phyloP scores from a whole-genome alignment of 2,329 filamentous ascomycete species.

The Cyphellophora attinorum region DNA sequence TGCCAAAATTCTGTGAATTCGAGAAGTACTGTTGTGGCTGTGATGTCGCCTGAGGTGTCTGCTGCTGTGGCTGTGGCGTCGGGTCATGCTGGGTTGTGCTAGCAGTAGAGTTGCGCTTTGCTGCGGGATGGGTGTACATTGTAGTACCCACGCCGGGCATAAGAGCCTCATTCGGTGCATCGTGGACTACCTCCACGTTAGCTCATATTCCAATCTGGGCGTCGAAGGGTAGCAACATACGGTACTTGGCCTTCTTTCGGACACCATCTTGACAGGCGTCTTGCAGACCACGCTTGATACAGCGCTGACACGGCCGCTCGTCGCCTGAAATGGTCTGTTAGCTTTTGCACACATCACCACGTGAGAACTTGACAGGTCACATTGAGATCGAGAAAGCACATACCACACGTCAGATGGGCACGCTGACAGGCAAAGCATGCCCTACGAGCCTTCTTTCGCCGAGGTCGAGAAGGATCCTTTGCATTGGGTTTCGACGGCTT shows the following conservation, averaged over 20 bases:
- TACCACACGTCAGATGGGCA: conserved; percentile 96
- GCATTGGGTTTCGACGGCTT: conserved; percentile 46
- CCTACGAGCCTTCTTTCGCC: conserved; percentile 89
- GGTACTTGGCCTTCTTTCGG: conserved; percentile 97
- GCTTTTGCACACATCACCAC: conserved; percentile 9
- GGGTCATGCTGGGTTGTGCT: conserved; percentile 21
- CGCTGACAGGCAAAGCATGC: conserved; percentile 96
- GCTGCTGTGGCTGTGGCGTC: conserved; percentile 21
- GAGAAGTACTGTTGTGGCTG: conserved; percentile 34
- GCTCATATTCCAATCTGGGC: too few species aligned
- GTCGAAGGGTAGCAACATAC: too few species aligned
- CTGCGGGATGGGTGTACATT: conserved; percentile 41
- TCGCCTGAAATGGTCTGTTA: conserved; percentile 55
- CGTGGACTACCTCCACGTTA: conserved; percentile 57
- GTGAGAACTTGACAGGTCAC: conserved; percentile 5
- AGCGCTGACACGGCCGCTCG: conserved; percentile 85
- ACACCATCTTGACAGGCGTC: conserved; percentile 93
- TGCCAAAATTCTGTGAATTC: conserved; percentile 18
- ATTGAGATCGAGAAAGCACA: conserved; percentile 33
- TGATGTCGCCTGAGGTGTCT: conserved; percentile 25
- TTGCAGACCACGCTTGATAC: conserved; percentile 84
- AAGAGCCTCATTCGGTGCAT: conserved; percentile 81
- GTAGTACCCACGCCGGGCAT: conserved; percentile 74
- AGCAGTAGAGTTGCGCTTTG: conserved; percentile 20
- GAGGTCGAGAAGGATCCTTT: conserved; percentile 81